These are phyloP conservation scores for Tricholoma terreum DNA, from an alignment of 768 basidiomycete genomes.

Conservation along the genomic window DNA sequence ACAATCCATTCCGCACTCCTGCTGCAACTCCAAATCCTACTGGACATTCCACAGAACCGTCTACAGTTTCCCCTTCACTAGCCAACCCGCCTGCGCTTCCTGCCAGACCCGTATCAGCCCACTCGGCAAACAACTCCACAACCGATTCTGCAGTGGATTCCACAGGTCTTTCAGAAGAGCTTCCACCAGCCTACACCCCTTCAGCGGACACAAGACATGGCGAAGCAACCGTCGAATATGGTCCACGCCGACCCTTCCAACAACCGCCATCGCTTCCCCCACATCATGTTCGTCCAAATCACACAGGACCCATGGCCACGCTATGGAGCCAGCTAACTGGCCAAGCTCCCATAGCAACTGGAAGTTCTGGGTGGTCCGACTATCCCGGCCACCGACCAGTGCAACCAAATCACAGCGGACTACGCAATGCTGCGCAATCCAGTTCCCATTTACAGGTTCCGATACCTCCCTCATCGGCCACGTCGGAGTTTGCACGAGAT, in stretches of 20 bases:
- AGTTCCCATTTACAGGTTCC: neutral
- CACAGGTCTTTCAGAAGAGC: conserved; percentile 42
- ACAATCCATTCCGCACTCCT: conserved; percentile 34
- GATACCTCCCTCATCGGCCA: neutral
- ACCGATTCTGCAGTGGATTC: neutral
- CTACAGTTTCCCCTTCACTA: neutral
- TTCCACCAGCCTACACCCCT: conserved; percentile 70
- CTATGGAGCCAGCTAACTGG: neutral
- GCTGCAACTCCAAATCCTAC: conserved; percentile 27
- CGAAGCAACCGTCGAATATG: conserved; percentile 60
- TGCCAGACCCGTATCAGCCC: neutral
- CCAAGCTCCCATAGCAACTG: no score
- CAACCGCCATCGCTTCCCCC: conserved; percentile 24
- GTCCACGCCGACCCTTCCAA: conserved; percentile 65
- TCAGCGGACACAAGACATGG: conserved; percentile 50
- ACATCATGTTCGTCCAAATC: conserved; percentile 9
- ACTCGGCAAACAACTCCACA: neutral
- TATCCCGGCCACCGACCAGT: no score
- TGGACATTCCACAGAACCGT: conserved; percentile 12
- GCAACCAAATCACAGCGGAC: no score
- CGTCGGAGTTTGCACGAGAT: conserved; percentile 60
- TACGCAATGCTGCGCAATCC: neutral
- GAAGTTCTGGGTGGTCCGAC: no score
- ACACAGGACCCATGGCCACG: neutral
- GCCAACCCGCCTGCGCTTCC: neutral